Conservation (phyloP, 129 eudicot species). For the Pulicaria dysenterica region DNA sequence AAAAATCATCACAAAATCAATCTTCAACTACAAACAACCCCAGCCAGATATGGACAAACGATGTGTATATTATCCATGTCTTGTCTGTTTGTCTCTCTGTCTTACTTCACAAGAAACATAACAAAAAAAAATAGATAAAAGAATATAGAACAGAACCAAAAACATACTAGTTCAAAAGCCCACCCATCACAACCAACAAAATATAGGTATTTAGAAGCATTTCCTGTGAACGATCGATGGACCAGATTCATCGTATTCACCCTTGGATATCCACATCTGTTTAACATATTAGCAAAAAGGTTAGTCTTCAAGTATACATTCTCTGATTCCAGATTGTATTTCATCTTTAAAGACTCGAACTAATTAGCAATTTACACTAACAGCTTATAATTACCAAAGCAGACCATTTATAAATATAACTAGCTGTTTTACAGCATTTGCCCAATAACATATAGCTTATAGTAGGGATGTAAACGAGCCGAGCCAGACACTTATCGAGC, state of each 20-base stretch:
- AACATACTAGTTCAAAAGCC: slow-evolving; percentile 31
- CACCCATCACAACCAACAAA: slow-evolving; percentile 29
- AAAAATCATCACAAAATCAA: background rate
- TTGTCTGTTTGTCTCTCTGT: slow-evolving; percentile 24
- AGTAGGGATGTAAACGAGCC: no score
- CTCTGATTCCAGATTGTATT: background rate
- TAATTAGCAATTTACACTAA: no score
- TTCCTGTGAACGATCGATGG: slow-evolving; percentile 69
- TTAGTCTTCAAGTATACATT: background rate
- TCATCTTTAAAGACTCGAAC: background rate
- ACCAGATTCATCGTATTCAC: slow-evolving; percentile 67
- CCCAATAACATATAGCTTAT: no score
- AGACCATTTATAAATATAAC: no score
- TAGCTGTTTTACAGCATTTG: no score
- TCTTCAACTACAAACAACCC: slow-evolving; percentile 10
- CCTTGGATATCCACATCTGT: slow-evolving; percentile 80
- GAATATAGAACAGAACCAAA: slow-evolving; percentile 37
- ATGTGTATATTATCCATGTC: background rate
- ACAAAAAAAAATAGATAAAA: slow-evolving; percentile 27
- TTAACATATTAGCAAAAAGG: slow-evolving; percentile 3
- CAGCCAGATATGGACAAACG: background rate
- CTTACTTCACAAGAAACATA: slow-evolving; percentile 35
- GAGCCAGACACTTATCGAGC: no score
- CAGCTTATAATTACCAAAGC: no score
- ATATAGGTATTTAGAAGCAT: slow-evolving; percentile 50